Conservation (phyloP, 2,329 filamentous ascomycete species). For the Ophiostoma populinum region DNA sequence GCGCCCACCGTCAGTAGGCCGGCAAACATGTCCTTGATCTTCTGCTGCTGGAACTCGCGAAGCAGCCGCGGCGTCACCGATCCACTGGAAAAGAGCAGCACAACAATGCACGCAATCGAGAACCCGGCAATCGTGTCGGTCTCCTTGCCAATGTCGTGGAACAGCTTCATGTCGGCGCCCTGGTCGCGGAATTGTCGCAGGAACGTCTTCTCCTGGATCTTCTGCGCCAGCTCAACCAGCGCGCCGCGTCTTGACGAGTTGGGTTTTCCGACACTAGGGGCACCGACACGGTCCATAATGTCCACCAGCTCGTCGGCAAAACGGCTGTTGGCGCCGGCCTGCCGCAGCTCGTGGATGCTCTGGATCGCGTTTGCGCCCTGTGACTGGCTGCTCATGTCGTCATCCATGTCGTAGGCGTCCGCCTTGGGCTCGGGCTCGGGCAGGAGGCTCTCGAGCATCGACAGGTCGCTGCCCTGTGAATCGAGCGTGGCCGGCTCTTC, state of each 20-base stretch:
- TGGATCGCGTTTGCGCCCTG: slow-evolving; percentile 38
- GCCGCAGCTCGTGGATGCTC: slow-evolving; percentile 47
- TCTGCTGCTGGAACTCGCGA: slow-evolving; percentile 36
- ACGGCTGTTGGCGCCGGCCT: slow-evolving; percentile 48
- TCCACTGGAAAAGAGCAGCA: slow-evolving; percentile 38
- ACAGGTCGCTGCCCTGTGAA: slow-evolving; percentile 11
- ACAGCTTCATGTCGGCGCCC: slow-evolving; percentile 50
- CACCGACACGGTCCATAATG: slow-evolving; percentile 41
- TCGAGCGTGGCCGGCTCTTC: slow-evolving; percentile 14
- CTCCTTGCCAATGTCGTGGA: slow-evolving; percentile 41
- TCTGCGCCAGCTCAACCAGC: slow-evolving; percentile 40
- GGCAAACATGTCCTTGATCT: slow-evolving; percentile 35
- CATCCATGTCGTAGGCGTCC: slow-evolving; percentile 21
- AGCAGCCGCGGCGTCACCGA: slow-evolving; percentile 40
- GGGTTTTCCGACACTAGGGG: slow-evolving; percentile 23
- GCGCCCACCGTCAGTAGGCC: slow-evolving; percentile 33
- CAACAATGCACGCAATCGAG: slow-evolving; percentile 43
- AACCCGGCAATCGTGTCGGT: slow-evolving; percentile 45
- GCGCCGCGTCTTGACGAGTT: slow-evolving; percentile 38
- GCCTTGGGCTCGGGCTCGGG: slow-evolving; percentile 12
- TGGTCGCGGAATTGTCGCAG: slow-evolving; percentile 57
- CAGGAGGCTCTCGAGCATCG: slow-evolving; percentile 13
- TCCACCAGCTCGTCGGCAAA: slow-evolving; percentile 51
- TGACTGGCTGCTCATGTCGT: slow-evolving; percentile 26
- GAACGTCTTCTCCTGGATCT: slow-evolving; percentile 45